Percentiles rank a stretch among this genome's conserved stretches.
Evolutionary conservation across 2,329 filamentous ascomycete species (phyloP).

Genomic region (Pseudogymnoascus sp.): DNA sequence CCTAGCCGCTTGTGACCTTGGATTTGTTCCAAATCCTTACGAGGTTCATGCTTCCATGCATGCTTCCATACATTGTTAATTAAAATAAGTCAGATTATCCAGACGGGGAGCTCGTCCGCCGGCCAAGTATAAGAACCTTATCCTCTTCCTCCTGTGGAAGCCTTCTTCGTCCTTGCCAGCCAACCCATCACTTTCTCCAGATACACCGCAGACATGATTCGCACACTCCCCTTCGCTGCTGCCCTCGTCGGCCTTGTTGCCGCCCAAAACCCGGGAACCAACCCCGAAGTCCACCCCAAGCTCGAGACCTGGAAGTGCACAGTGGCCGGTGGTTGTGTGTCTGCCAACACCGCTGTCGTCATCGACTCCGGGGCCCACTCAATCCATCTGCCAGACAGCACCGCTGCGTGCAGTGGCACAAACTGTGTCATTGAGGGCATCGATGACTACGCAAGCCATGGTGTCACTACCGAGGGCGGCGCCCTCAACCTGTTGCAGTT

Average conservation of each 20-base stretch:
- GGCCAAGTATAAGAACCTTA: not conserved
- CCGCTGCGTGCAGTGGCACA: constrained; percentile 41
- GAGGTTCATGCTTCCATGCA: not conserved
- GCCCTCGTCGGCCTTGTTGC: constrained; percentile 20
- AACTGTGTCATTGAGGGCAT: constrained; percentile 50
- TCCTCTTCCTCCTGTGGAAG: not conserved
- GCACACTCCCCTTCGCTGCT: not conserved
- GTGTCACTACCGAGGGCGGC: constrained; percentile 34
- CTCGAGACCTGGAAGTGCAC: constrained; percentile 48
- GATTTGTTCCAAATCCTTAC: not conserved
- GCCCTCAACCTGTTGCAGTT: constrained; percentile 30
- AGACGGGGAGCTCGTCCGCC: not conserved
- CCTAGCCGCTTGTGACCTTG: not conserved
- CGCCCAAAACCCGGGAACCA: constrained; percentile 34
- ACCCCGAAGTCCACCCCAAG: constrained; percentile 42
- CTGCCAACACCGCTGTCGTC: constrained; percentile 43
- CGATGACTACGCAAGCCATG: constrained; percentile 38
- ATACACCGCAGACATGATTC: constrained; percentile 5
- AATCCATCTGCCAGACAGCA: constrained; percentile 39
- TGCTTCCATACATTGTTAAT: not conserved
- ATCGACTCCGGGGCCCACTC: constrained; percentile 41
- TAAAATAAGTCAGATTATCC: not conserved
- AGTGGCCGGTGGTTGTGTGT: constrained; percentile 40
- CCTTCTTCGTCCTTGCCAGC: not conserved
- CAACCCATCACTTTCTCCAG: not conserved